Evolutionary conservation across 257 asterid species (phyloP), one percentile per base, ranked within the genome.

Genomic region (Nicotiana tomentosiformis): DNA sequence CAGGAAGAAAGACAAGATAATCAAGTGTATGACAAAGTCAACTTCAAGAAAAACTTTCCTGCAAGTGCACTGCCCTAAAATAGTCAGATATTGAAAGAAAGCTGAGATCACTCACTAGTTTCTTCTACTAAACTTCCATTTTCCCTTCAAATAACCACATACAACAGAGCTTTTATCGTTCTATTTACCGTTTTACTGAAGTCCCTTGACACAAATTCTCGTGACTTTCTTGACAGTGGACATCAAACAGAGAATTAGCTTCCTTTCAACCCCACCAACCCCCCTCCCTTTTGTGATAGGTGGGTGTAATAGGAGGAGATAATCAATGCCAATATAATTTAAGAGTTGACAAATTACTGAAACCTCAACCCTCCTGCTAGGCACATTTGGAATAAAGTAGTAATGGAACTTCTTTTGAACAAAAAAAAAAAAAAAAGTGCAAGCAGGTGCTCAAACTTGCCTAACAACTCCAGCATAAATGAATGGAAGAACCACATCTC

Each of bases 401-500:
- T 20, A 77, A 70, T 68, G 66, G 76, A 49, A 51, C 29, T 76
- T 26, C 56, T 81, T 65, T 66, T 12, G 10, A 77, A 55, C 32
- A 10, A 37, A 29, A 37, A 43, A 60, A 14, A n/a, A n/a, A n/a
- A 43, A 68, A 72, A 72, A 20, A 7, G 39, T 66, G 66, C 68
- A 81, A 17, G 46, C 62, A 72, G 58, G 26, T 77, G 83, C 80
- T 33, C 70, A 83, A 72, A 82, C 87, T 87, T 87, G 86, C 99
- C 99, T 96, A 62, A 90, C 86, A 82, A 91, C 86, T 85, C 99
- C 98, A 90, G 93, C 91, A 87, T 85, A 94, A 64, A 89, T 80
- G 83, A 96, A 94, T 77, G 99, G 99, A 77, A 94, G 90, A 62
- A 93, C 89, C 55, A 74, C 87, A 78, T 92, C 94, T 85, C 99